phyloP scores from a whole-genome alignment of 108 stramenopile genomes.

The Chaetoceros tenuissimus region DNA sequence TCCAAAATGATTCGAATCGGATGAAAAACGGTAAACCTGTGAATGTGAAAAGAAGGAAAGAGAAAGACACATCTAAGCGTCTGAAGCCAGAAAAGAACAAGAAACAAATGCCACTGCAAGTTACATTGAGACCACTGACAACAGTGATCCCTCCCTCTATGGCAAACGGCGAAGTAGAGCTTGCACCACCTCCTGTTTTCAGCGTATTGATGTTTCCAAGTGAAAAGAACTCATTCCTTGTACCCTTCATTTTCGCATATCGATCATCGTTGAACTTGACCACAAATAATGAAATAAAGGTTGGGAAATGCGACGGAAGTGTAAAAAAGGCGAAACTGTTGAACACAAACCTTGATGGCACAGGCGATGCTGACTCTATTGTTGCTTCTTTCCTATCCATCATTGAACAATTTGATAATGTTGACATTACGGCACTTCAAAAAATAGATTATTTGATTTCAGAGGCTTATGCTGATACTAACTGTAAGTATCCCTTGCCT shows the following conservation, averaged over 20 bases:
- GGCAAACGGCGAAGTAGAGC: slow-evolving; percentile 1
- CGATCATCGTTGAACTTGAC: background rate
- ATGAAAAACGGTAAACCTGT: background rate
- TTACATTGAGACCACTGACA: slow-evolving; percentile 31
- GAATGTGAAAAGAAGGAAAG: slow-evolving; percentile 2
- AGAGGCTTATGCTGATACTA: background rate
- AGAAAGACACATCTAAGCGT: slow-evolving; percentile 3
- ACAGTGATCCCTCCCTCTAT: slow-evolving; percentile 15
- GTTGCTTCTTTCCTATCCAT: background rate
- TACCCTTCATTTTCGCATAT: slow-evolving; percentile 44
- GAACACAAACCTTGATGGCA: background rate
- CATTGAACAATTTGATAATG: background rate
- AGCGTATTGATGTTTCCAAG: slow-evolving; percentile 32
- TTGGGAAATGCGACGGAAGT: background rate
- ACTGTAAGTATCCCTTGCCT: background rate
- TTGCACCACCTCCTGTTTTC: slow-evolving; percentile 25
- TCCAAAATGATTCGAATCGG: background rate
- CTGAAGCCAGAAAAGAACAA: background rate
- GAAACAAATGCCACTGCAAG: slow-evolving; percentile 14
- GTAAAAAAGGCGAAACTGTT: background rate
- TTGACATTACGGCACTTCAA: background rate
- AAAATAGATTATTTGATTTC: background rate
- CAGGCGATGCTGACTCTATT: background rate
- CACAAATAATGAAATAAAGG: background rate
- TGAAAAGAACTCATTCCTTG: slow-evolving; percentile 21